Evolutionary conservation across 192 early-diverging fungal genomes (phyloP), one percentile per base, ranked within the genome.

Genomic region (Coemansia sp.): DNA sequence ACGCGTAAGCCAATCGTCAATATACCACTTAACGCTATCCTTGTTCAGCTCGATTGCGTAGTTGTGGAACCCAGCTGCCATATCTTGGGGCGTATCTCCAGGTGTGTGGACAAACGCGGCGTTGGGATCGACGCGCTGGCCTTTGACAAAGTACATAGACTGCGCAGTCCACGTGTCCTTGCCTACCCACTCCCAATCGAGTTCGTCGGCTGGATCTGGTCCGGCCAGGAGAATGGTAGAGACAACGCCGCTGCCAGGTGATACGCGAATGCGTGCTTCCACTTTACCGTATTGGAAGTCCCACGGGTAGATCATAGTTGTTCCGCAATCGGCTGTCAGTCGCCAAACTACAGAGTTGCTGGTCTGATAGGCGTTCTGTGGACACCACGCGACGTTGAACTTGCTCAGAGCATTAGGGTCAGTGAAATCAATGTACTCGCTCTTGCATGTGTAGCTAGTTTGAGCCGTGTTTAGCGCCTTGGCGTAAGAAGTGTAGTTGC

Each of bases 151-250:
- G 44, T 85, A 87, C 78, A 80, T 86, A 7, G 83, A 78, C 70
- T 83, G 81, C 10, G 64, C 85, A 19, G 81, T 74, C 42, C 62
- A 70, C 11, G 77, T 70, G 48, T 88, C 63, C 59, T 83, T 83
- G 37, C 89, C 89, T 10, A 90, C 85, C 84, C 84, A 88, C 65
- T 90, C 89, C 64, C 75, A 84, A 63, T 90, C 89, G 6, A 90
- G 66, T 62, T 90, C 89, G 57, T 90, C 89, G 9, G 82, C 68
- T 36, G 79, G 82, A 34, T 68, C 62, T 13, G 73, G 57, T 6
- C 74, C 84, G 9, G 75, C 77, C 41, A 81, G 77, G 53, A 89
- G 78, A 54, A 89, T 79, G 3, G 85, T 78, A 0, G 84, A 77
- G 5, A 86, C 83, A n/a, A 85, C 75, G 3, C 83, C 88, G 14